Evolutionary conservation across 345 rosid genomes (phyloP).

Genomic region (Acer yangbiense): DNA sequence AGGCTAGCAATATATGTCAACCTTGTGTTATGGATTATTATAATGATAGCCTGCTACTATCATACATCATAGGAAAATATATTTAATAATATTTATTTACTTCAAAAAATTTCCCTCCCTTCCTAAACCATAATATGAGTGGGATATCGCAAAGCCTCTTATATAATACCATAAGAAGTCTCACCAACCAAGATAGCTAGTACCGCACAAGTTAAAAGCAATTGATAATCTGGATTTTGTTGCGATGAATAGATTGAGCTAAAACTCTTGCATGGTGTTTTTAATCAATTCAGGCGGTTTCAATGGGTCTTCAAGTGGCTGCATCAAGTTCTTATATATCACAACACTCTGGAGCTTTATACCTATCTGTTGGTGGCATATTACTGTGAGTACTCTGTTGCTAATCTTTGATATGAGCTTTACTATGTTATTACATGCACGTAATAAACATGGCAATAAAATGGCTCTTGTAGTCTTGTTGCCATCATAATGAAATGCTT

Average conservation of each 20-base stretch:
- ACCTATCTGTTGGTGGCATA: slow-evolving; percentile 91
- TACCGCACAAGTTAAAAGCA: neutral
- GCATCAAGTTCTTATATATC: slow-evolving; percentile 56
- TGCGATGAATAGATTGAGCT: neutral
- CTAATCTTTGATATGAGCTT: neutral
- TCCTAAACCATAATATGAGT: neutral
- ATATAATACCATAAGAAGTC: neutral
- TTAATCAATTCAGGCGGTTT: slow-evolving; percentile 60
- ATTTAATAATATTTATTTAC: neutral
- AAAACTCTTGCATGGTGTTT: slow-evolving; percentile 9
- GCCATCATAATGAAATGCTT: neutral
- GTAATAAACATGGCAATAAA: neutral
- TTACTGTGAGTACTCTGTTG: slow-evolving; percentile 58
- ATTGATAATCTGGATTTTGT: neutral
- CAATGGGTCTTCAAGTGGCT: slow-evolving; percentile 81
- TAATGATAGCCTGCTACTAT: neutral
- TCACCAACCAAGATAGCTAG: neutral
- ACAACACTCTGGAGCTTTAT: slow-evolving; percentile 47
- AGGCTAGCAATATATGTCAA: neutral
- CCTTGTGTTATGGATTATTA: neutral
- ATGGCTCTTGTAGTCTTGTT: neutral
- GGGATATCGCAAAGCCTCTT: neutral
- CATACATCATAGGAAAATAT: neutral
- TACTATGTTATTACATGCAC: neutral
- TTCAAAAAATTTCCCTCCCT: neutral